phyloP scores from a whole-genome alignment of 139 green algal genomes.

The Edaphochlamys debaryana region DNA sequence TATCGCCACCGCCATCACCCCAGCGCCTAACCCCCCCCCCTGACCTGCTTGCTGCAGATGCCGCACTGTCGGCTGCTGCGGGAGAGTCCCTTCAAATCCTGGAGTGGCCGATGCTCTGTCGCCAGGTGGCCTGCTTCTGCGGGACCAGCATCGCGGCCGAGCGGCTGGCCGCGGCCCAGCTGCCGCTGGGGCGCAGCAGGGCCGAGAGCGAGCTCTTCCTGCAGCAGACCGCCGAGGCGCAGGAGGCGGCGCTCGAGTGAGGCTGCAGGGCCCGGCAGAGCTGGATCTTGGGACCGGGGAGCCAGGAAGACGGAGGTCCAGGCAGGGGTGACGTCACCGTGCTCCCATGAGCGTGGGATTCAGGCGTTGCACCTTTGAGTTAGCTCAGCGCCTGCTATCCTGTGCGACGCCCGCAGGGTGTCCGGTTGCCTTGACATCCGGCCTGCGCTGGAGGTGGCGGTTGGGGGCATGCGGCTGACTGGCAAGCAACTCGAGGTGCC shows the following conservation, averaged over 20 bases:
- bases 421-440: conserved; percentile 68
- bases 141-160: conserved; percentile 75
- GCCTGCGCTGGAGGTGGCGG: conserved; percentile 61
- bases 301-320: too few species aligned
- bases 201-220: conserved; percentile 75
- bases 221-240: conserved; percentile 77
- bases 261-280: too few species aligned
- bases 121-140: conserved; percentile 81
- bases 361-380: too few species aligned
- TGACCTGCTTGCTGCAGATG: too few species aligned
- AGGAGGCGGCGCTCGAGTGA: conserved; percentile 46
- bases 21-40: too few species aligned
- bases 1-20: too few species aligned
- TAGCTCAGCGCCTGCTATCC: too few species aligned
- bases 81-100: conserved; percentile 69
- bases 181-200: conserved; percentile 61
- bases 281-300: too few species aligned
- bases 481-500: conserved; percentile 68
- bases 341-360: too few species aligned
- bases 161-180: conserved; percentile 12
- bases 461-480: conserved; percentile 54
- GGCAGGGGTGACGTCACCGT: too few species aligned
- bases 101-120: conserved; percentile 77
- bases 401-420: conserved; percentile 25
- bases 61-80: neutral